Evolutionary conservation across 2,329 filamentous ascomycete genomes (phyloP).

Genomic region (Ciborinia camelliae): DNA sequence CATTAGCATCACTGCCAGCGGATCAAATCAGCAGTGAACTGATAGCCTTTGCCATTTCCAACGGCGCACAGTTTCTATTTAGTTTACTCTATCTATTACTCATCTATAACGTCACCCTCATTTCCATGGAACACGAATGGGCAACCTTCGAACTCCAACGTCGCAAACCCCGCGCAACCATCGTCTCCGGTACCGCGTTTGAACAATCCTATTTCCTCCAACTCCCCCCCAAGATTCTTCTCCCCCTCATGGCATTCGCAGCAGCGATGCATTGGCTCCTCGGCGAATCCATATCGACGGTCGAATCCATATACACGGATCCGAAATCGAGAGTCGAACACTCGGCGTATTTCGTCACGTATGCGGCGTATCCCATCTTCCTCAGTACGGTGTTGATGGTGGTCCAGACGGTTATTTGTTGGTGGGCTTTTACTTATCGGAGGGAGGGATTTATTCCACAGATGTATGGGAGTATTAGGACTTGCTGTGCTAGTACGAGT

Average conservation of each 20-base stretch:
- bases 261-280: constrained; percentile 29
- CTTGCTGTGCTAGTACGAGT: constrained; percentile 26
- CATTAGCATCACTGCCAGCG: constrained; percentile 19
- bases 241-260: constrained; percentile 26
- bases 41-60: constrained; percentile 27
- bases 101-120: constrained; percentile 28
- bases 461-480: constrained; percentile 28
- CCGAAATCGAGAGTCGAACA: constrained; percentile 21
- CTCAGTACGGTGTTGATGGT: constrained; percentile 26
- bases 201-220: constrained; percentile 28
- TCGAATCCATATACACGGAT: constrained; percentile 27
- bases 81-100: constrained; percentile 25
- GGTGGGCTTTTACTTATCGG: constrained; percentile 28
- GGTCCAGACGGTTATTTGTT: constrained; percentile 25
- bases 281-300: constrained; percentile 24
- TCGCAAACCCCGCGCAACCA: constrained; percentile 22
- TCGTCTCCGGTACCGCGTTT: constrained; percentile 25
- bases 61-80: constrained; percentile 28
- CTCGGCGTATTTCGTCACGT: constrained; percentile 25
- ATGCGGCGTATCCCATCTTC: constrained; percentile 27
- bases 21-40: constrained; percentile 24
- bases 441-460: constrained; percentile 28
- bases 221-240: constrained; percentile 22
- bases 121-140: constrained; percentile 31
- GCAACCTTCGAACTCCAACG: constrained; percentile 23